Evolutionary conservation across 768 basidiomycete genomes (phyloP).

Genomic region (Daedalea quercina): DNA sequence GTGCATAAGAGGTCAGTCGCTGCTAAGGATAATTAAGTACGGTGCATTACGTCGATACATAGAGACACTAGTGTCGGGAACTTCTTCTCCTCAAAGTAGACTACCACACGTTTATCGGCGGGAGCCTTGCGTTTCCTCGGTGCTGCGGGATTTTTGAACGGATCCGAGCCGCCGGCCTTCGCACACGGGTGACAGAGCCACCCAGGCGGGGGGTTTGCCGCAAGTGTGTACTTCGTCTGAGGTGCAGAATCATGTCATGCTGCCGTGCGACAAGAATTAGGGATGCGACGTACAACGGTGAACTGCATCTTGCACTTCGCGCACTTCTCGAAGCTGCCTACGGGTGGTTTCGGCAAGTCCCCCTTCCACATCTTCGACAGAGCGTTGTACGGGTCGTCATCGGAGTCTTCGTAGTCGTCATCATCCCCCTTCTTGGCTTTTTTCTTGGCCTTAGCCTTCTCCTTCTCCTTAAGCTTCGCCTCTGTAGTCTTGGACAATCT

Average conservation of each 20-base stretch:
- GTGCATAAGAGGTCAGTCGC: background rate
- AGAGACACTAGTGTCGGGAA: constrained; percentile 68
- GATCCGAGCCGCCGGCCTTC: constrained; percentile 70
- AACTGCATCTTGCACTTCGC: constrained; percentile 79
- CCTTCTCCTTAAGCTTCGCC: constrained; percentile 35
- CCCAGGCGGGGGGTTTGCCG: constrained; percentile 62
- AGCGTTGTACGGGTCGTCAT: constrained; percentile 65
- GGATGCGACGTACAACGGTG: constrained; percentile 61
- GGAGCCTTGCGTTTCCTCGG: constrained; percentile 58
- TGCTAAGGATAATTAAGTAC: background rate
- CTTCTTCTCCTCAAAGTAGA: constrained; percentile 61
- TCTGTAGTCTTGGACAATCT: constrained; percentile 41
- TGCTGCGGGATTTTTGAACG: constrained; percentile 73
- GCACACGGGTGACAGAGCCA: constrained; percentile 84
- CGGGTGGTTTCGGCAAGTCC: constrained; percentile 45
- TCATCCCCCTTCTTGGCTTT: constrained; percentile 31
- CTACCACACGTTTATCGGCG: constrained; percentile 60
- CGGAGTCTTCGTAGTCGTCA: constrained; percentile 35
- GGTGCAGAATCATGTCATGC: background rate
- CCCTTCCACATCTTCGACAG: constrained; percentile 42
- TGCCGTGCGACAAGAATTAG: background rate
- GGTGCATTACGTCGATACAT: constrained; percentile 62
- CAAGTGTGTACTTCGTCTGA: constrained; percentile 83
- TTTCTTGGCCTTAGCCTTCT: constrained; percentile 30
- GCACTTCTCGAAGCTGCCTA: constrained; percentile 78